Percentiles rank a stretch among this genome's conserved stretches.
Conservation (phyloP, 768 basidiomycete genomes). For the Hebeloma cylindrosporum region DNA sequence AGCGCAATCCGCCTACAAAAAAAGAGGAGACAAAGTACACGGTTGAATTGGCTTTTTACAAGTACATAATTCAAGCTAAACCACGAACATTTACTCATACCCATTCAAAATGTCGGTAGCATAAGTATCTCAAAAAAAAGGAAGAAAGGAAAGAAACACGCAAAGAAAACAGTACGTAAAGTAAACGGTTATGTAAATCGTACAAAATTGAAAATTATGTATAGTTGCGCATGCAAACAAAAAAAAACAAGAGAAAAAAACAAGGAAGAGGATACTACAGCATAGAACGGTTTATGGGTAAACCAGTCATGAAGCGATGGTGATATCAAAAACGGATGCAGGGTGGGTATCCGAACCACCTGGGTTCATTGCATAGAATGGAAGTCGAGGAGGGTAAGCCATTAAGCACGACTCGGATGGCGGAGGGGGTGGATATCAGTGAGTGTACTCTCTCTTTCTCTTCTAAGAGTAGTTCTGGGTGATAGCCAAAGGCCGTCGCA, state of each 20-base stretch:
- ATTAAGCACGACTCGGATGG: no score
- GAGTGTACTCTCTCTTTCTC: no score
- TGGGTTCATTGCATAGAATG: slow-evolving; percentile 2
- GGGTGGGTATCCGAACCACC: slow-evolving; percentile 8
- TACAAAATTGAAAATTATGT: slow-evolving; percentile 2
- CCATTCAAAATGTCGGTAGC: background rate
- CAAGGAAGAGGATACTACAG: background rate
- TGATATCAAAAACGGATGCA: no score
- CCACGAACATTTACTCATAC: slow-evolving; percentile 3
- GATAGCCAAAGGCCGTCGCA: slow-evolving; percentile 32
- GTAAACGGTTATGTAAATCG: background rate
- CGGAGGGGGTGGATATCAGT: no score
- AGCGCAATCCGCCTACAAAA: no score
- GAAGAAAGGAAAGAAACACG: background rate
- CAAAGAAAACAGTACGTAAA: background rate
- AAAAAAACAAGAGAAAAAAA: background rate
- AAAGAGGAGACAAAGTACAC: no score
- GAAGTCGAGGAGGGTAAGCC: no score
- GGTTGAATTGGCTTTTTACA: no score
- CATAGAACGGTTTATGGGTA: background rate
- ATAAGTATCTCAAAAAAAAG: background rate
- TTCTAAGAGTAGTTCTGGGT: slow-evolving; percentile 23
- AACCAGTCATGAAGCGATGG: no score
- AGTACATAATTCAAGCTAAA: no score
- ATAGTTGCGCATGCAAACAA: background rate